Percentiles rank a stretch among this genome's conserved stretches.
phyloP scores from a whole-genome alignment of 257 asterid species.

The Solanum ossicruentum region DNA sequence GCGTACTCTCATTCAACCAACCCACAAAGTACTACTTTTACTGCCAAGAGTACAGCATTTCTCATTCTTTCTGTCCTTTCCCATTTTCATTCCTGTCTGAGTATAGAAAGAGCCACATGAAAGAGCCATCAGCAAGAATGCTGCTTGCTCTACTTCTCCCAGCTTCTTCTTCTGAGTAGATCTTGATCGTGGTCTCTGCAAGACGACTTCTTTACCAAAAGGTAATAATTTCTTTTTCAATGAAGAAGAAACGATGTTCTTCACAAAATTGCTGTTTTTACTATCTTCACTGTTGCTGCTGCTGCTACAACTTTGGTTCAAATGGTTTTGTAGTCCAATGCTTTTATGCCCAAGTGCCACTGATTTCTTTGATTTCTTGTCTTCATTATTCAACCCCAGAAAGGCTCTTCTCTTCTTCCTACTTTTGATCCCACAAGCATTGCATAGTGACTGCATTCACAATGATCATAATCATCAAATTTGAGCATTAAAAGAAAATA shows the following conservation, averaged over 20 bases:
- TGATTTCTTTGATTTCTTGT: conserved; percentile 55
- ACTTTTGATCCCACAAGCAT: conserved; percentile 97
- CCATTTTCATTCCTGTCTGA: conserved; percentile 1
- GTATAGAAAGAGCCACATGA: conserved; percentile 91
- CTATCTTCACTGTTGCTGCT: conserved; percentile 34
- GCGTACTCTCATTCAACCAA: not conserved
- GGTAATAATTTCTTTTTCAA: conserved; percentile 35
- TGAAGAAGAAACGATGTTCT: conserved; percentile 22
- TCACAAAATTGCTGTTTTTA: conserved; percentile 25
- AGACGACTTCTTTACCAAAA: conserved; percentile 51
- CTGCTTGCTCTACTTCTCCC: conserved; percentile 93
- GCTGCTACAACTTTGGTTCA: not conserved
- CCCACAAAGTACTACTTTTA: not conserved
- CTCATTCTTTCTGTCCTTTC: not conserved
- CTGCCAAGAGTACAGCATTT: not conserved
- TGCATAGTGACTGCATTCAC: conserved; percentile 72
- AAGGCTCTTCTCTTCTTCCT: conserved; percentile 83
- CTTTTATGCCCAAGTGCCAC: not conserved
- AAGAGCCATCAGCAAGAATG: conserved; percentile 74
- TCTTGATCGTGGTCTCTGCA: conserved; percentile 78
- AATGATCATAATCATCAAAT: not conserved
- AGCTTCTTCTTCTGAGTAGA: conserved; percentile 46
- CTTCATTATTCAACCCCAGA: conserved; percentile 61
- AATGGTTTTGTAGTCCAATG: not conserved
- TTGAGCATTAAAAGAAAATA: not conserved